Evolutionary conservation across 345 rosid species (phyloP).

Genomic region (Geranium rotundifolium): DNA sequence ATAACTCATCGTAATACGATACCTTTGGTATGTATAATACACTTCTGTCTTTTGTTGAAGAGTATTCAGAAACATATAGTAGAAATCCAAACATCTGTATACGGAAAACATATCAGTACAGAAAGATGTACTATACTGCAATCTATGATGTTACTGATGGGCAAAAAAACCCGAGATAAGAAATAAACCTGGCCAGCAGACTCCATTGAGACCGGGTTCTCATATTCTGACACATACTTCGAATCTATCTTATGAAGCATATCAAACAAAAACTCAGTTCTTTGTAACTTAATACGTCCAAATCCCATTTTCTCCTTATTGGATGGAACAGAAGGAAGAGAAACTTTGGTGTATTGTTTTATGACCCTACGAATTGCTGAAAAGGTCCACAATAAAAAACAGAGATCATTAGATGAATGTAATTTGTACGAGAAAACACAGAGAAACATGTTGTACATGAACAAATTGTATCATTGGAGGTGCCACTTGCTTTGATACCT

Average conservation of each 20-base stretch:
- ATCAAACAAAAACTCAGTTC: conserved; percentile 42
- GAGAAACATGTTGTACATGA: too few species aligned
- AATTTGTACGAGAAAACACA: background rate
- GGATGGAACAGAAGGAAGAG: conserved; percentile 41
- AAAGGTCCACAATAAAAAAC: conserved; percentile 5
- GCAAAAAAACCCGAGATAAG: background rate
- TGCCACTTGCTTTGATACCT: too few species aligned
- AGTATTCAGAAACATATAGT: conserved; percentile 49
- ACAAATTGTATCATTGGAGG: too few species aligned
- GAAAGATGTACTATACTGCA: conserved; percentile 5
- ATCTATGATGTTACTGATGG: conserved; percentile 4
- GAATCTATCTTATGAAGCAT: conserved; percentile 31
- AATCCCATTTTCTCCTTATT: conserved; percentile 38
- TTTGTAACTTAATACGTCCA: conserved; percentile 53
- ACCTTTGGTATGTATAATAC: conserved; percentile 61
- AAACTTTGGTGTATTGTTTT: conserved; percentile 24
- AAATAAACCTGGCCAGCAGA: conserved; percentile 56
- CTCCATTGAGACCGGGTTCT: conserved; percentile 71
- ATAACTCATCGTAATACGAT: conserved; percentile 9
- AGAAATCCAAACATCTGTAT: conserved; percentile 81
- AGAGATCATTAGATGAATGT: background rate
- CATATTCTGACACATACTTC: conserved; percentile 30
- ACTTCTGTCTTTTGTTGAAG: conserved; percentile 31
- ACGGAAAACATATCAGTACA: background rate
- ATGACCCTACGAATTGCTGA: conserved; percentile 68